A percentile compares a stretch with the other conserved stretches of the same genome.
Evolutionary conservation across 306 rosid genomes (phyloP).

Genomic region (Quercus suber): DNA sequence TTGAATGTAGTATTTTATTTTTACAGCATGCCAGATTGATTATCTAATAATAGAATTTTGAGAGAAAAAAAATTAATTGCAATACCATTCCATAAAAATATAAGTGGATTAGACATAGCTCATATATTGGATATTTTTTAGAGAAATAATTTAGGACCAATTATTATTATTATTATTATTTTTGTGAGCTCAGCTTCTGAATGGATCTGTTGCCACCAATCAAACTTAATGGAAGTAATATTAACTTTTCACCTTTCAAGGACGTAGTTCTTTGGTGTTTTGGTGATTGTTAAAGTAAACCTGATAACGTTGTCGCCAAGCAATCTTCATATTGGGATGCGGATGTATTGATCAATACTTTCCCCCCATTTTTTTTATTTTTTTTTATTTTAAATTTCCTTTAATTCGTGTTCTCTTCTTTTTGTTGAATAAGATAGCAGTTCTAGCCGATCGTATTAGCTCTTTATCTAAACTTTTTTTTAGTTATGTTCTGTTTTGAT

Average conservation of each 20-base stretch:
- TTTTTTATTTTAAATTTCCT: not conserved
- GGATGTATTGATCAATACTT: not conserved
- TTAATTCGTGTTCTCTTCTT: no score
- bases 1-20: not conserved
- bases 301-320: no score
- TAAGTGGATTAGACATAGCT: not conserved
- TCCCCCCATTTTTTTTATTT: no score
- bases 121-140: not conserved
- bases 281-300: not conserved
- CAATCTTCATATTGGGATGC: no score
- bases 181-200: not conserved
- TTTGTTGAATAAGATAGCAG: no score
- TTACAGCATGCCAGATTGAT: not conserved
- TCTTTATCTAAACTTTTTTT: not conserved
- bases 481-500: not conserved
- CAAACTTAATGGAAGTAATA: not conserved
- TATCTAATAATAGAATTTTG: not conserved
- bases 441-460: no score
- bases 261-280: not conserved
- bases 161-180: no score
- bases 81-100: not conserved
- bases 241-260: not conserved
- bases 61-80: not conserved
- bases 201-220: not conserved
- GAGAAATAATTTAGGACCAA: no score